phyloP scores from a whole-genome alignment of 768 basidiomycete species.

The Kwoniella europaea region DNA sequence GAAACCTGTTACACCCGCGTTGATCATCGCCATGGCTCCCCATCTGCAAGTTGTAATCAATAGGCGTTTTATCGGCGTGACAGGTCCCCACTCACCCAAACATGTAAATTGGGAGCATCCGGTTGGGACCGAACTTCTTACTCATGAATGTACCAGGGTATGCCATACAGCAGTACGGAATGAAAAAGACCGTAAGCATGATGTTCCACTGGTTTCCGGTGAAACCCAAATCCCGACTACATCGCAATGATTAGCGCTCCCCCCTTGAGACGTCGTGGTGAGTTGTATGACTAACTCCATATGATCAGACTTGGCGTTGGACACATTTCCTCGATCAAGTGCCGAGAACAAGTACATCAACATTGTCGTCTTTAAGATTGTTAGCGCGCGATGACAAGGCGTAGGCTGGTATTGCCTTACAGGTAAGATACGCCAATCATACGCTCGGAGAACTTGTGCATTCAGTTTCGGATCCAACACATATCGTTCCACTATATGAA shows the following conservation, averaged over 20 bases:
- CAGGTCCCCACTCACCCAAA: conserved; percentile 15
- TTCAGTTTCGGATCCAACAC: conserved; percentile 10
- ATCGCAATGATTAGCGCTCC: background rate
- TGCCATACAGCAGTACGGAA: conserved; percentile 25
- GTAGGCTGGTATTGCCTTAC: background rate
- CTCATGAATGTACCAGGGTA: conserved; percentile 27
- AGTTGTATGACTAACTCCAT: conserved; percentile 26
- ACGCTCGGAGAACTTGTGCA: conserved; percentile 8
- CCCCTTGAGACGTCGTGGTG: background rate
- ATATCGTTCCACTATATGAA: conserved; percentile 10
- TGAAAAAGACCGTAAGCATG: conserved; percentile 32
- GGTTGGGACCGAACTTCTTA: conserved; percentile 24
- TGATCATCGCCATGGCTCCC: conserved; percentile 23
- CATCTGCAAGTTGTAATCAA: background rate
- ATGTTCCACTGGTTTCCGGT: conserved; percentile 26
- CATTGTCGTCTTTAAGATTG: conserved; percentile 12
- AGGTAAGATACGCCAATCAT: conserved; percentile 29
- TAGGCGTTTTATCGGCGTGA: background rate
- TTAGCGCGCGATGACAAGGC: background rate
- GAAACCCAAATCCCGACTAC: conserved; percentile 28
- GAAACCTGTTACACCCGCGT: conserved; percentile 29
- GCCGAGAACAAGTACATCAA: conserved; percentile 29
- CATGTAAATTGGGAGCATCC: conserved; percentile 37
- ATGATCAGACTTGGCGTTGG: conserved; percentile 29
- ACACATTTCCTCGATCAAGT: conserved; percentile 28